These are phyloP conservation scores for Endoconidiophora polonica DNA, from an alignment of 2,329 filamentous ascomycete species.

Conservation along the genomic window DNA sequence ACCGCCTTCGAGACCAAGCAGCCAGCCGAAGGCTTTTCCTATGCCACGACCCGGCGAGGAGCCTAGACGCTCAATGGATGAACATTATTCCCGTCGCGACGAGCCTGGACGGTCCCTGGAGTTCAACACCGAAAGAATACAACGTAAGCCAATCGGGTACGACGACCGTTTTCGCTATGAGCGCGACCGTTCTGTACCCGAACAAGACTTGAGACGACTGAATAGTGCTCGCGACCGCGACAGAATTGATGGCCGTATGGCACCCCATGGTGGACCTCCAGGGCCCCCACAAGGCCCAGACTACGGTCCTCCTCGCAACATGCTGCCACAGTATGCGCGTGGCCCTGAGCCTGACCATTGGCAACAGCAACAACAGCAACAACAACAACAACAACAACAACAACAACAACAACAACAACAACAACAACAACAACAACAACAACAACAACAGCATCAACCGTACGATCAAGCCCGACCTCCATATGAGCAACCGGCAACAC, in stretches of 20 bases:
- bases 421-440: slow-evolving; percentile 19
- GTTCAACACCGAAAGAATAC: slow-evolving; percentile 35
- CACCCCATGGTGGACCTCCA: slow-evolving; percentile 1
- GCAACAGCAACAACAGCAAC: slow-evolving; percentile 2
- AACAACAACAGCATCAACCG: slow-evolving; percentile 21
- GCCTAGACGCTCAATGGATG: slow-evolving; percentile 27
- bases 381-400: slow-evolving; percentile 21
- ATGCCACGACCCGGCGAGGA: slow-evolving; percentile 26
- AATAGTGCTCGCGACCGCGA: slow-evolving; percentile 2
- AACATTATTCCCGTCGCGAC: slow-evolving; percentile 33
- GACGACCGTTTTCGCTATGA: slow-evolving; percentile 38
- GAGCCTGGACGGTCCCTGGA: slow-evolving; percentile 29
- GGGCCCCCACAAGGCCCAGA: slow-evolving; percentile 1
- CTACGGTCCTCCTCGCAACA: slow-evolving; percentile 9
- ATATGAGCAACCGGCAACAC: neutral
- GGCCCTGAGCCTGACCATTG: slow-evolving; percentile 8
- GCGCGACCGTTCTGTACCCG: slow-evolving; percentile 14
- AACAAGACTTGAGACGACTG: slow-evolving; percentile 3
- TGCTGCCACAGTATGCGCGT: slow-evolving; percentile 8
- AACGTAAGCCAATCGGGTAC: slow-evolving; percentile 27
- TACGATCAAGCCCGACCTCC: slow-evolving; percentile 15
- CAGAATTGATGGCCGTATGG: slow-evolving; percentile 1
- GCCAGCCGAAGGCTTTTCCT: slow-evolving; percentile 34
- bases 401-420: slow-evolving; percentile 26
- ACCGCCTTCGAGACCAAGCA: slow-evolving; percentile 32